Conservation (phyloP, 1,284 basidiomycete species). For the Irpex lacteus region DNA sequence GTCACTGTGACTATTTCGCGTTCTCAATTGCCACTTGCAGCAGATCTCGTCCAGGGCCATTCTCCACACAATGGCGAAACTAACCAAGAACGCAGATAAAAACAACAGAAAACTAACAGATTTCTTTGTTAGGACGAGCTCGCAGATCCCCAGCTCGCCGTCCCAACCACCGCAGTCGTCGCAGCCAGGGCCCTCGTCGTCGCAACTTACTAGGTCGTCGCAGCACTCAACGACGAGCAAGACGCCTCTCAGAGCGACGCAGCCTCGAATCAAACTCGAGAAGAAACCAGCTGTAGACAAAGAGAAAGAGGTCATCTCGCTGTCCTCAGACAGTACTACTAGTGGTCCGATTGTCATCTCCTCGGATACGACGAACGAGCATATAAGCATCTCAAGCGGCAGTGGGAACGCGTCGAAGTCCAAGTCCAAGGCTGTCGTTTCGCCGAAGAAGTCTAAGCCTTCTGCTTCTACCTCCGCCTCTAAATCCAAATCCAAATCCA, state of each 20-base stretch:
- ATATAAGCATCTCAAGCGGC: conserved; percentile 15
- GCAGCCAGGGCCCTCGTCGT: neutral
- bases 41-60: neutral
- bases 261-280: neutral
- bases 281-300: conserved; percentile 1
- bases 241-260: neutral
- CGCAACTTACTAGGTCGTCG: neutral
- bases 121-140: conserved; percentile 14
- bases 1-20: conserved; percentile 10
- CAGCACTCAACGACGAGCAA: neutral
- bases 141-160: conserved; percentile 9
- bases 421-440: neutral
- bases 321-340: conserved; percentile 8
- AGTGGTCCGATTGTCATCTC: conserved; percentile 12
- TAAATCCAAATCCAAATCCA: neutral
- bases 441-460: neutral
- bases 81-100: conserved; percentile 12
- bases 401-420: neutral
- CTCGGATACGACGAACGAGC: conserved; percentile 8
- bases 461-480: neutral
- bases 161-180: conserved; percentile 7
- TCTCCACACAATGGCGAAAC: conserved; percentile 19
- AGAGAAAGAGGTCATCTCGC: conserved; percentile 9
- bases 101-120: conserved; percentile 15
- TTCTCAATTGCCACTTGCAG: neutral